These are phyloP conservation scores for Jacaranda copaia DNA, from an alignment of 257 asterid genomes.

Conservation along the genomic window DNA sequence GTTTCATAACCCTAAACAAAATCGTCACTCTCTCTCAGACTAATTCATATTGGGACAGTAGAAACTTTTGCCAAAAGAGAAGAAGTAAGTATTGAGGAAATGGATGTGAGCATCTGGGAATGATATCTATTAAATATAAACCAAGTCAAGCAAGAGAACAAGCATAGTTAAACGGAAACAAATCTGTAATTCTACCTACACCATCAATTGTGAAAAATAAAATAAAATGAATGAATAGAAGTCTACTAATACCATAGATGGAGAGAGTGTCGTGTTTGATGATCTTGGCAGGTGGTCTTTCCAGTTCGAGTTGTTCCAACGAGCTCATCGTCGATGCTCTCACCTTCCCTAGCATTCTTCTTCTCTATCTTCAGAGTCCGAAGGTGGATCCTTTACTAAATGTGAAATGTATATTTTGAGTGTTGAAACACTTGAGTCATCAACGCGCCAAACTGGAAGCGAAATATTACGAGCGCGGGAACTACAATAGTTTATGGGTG, in stretches of 20 bases:
- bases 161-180: background rate
- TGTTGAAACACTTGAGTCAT: background rate
- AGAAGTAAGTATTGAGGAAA: background rate
- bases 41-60: background rate
- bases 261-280: conserved; percentile 82
- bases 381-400: background rate
- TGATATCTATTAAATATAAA: background rate
- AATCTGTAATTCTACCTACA: background rate
- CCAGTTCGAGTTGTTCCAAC: conserved; percentile 66
- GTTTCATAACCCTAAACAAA: background rate
- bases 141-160: background rate
- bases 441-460: conserved; percentile 7
- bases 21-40: background rate
- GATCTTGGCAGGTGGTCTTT: conserved; percentile 63
- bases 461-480: background rate
- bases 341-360: conserved; percentile 65
- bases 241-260: conserved; percentile 61
- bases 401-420: conserved; percentile 3
- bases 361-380: background rate
- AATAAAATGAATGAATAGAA: background rate
- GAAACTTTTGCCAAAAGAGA: background rate
- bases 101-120: background rate
- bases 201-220: background rate
- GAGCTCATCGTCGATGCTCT: conserved; percentile 65
- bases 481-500: background rate